Evolutionary conservation across 106 monocot genomes (phyloP).

Genomic region (Amphibolis antarctica): DNA sequence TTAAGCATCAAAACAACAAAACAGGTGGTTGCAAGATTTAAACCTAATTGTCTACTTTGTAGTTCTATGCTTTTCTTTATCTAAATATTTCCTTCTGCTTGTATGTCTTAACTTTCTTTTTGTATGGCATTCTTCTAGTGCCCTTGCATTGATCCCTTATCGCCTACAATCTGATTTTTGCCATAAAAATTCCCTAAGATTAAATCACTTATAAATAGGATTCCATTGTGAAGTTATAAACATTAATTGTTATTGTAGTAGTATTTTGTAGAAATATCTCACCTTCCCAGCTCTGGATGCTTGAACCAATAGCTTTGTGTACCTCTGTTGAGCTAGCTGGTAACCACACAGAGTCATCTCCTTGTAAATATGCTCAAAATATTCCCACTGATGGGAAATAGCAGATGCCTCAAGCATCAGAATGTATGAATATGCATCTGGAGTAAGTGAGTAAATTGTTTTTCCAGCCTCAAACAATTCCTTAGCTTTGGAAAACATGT

Average conservation of each 20-base stretch:
- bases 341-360: conserved; percentile 67
- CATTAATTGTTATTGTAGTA: too few relatives aligned
- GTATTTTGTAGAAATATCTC: too few relatives aligned
- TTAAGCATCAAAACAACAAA: too few relatives aligned
- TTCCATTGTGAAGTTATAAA: background rate
- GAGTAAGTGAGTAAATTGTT: conserved; percentile 13
- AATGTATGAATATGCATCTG: conserved; percentile 58
- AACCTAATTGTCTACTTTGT: too few relatives aligned
- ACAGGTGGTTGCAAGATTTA: too few relatives aligned
- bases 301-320: conserved; percentile 48
- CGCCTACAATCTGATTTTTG: too few relatives aligned
- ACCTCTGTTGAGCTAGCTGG: conserved; percentile 40
- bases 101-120: too few relatives aligned
- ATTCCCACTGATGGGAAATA: conserved; percentile 84
- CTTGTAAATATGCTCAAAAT: conserved; percentile 89
- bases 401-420: conserved; percentile 78
- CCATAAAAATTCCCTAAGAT: too few relatives aligned
- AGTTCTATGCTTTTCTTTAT: too few relatives aligned
- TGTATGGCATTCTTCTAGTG: too few relatives aligned
- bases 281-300: conserved; percentile 94
- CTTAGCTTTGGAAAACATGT: conserved; percentile 86
- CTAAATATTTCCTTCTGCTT: too few relatives aligned
- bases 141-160: too few relatives aligned
- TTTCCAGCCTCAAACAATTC: conserved; percentile 67
- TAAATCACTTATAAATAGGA: background rate